Conservation (phyloP, 352 stramenopile species). For the Globisporangium acanthophoron region DNA sequence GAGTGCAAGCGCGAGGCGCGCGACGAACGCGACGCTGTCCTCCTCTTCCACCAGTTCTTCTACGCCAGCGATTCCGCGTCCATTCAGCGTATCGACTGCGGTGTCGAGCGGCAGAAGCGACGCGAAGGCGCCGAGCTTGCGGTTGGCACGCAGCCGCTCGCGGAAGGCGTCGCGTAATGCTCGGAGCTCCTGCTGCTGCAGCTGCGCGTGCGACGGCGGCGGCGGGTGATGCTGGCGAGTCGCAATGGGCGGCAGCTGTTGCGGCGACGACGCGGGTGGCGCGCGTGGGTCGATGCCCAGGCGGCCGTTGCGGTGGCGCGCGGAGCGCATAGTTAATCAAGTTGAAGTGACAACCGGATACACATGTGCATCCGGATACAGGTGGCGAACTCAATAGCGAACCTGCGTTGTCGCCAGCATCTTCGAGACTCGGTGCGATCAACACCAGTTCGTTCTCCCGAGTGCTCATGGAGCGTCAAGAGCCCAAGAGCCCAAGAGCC, state of each 20-base stretch:
- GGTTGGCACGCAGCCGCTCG: slow-evolving; percentile 15
- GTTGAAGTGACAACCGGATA: too few relatives aligned
- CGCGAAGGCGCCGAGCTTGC: slow-evolving; percentile 13
- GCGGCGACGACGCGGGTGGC: not conserved
- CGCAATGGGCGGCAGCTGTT: slow-evolving; percentile 15
- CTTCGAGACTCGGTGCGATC: too few relatives aligned
- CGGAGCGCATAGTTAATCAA: not conserved
- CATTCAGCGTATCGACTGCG: not conserved
- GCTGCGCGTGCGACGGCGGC: slow-evolving; percentile 3
- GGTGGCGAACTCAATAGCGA: too few relatives aligned
- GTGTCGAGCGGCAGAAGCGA: not conserved
- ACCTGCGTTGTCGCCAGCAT: too few relatives aligned
- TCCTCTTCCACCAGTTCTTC: not conserved
- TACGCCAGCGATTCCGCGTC: not conserved
- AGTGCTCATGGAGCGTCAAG: too few relatives aligned
- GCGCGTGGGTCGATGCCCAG: slow-evolving; percentile 13
- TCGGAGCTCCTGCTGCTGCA: slow-evolving; percentile 15
- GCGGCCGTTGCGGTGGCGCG: not conserved
- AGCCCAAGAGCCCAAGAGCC: too few relatives aligned
- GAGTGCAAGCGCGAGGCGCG: slow-evolving; percentile 1
- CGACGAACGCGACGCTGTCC: slow-evolving; percentile 13
- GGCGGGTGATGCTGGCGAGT: not conserved
- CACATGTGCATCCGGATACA: too few relatives aligned
- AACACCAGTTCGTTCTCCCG: too few relatives aligned
- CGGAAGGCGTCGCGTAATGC: slow-evolving; percentile 16